phyloP scores from a whole-genome alignment of 148 eudicot genomes.

The Dianthus caryophyllus region DNA sequence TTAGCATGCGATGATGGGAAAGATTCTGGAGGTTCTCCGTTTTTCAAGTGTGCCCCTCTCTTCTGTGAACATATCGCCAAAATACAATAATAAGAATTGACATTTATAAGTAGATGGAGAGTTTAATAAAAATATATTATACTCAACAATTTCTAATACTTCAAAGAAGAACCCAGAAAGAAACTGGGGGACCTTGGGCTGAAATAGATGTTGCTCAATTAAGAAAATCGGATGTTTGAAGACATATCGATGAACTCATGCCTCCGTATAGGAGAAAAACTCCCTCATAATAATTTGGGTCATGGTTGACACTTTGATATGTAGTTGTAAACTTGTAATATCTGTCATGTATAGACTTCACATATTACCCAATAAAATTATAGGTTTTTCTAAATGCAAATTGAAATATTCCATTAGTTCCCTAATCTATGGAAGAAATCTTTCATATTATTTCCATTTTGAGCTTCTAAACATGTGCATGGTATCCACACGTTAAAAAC shows the following conservation, averaged over 20 bases:
- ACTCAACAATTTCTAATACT: background rate
- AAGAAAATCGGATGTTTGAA: background rate
- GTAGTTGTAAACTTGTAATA: no score
- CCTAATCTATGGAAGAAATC: no score
- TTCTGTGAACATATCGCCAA: constrained; percentile 43
- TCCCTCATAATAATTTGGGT: no score
- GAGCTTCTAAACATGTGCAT: no score
- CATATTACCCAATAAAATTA: background rate
- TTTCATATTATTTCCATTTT: no score
- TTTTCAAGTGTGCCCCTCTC: constrained; percentile 77
- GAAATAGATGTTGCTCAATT: background rate
- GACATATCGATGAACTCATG: no score
- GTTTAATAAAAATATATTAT: background rate
- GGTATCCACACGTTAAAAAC: no score
- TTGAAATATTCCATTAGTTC: no score
- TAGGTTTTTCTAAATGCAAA: no score
- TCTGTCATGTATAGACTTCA: no score
- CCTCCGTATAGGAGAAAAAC: no score
- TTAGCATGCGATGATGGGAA: constrained; percentile 73
- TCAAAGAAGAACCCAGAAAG: background rate
- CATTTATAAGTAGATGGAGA: background rate
- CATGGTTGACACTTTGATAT: no score
- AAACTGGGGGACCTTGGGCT: background rate
- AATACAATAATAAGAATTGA: constrained; percentile 7
- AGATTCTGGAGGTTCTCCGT: constrained; percentile 68